Base-by-base conservation (phyloP, 208 protist species). In the Crithidia expoeki region DNA sequence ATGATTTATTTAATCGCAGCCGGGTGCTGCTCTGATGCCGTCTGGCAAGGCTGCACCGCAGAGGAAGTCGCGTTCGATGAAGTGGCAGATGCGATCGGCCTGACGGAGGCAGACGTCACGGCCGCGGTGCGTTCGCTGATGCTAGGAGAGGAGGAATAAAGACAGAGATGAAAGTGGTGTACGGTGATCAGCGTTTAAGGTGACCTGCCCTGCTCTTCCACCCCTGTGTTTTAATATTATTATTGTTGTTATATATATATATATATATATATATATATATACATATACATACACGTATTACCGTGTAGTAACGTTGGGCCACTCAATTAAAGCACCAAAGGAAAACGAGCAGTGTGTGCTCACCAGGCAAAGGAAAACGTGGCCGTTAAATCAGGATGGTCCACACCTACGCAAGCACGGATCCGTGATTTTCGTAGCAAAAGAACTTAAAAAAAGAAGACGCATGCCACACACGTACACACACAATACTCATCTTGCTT, bases 61-160 rank as follows among this genome's bases (percentile, higher is more conserved):
- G 68, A 32, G 0, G 79, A 74, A 19, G 80, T 55, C 36, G 74
- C 64, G 7, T 57, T 86, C 25, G 78, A 49, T 16, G 88, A 90
- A 62, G 70, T 93, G 36, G 34, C 84, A 33, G 50, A 52, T 21
- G 85, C 64, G 27, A 27, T 93, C 3, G 80, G 76, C 2, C 46
- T 85, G 33, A 81, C 71, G 0, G 46, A 33, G 16, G 78, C 79
- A 3, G 83, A 89, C 27, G 32, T 85, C 12, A 34, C 62, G 4
- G 74, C 76, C 19, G 81, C 80, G 10, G 75, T 90, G n/a, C 66
- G 62, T 7, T 76, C 72, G 56, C 63, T 93, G 25, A 74, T 89
- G 55, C 32, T 93, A 2, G 74, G 79, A 4, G 81, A 78, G 49
- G 72, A 71, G 33, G 55, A 47, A 59, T 66, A 34, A 51, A 19